These are phyloP conservation scores for Suillus sp. DNA, from an alignment of 768 basidiomycete genomes.

Conservation along the genomic window DNA sequence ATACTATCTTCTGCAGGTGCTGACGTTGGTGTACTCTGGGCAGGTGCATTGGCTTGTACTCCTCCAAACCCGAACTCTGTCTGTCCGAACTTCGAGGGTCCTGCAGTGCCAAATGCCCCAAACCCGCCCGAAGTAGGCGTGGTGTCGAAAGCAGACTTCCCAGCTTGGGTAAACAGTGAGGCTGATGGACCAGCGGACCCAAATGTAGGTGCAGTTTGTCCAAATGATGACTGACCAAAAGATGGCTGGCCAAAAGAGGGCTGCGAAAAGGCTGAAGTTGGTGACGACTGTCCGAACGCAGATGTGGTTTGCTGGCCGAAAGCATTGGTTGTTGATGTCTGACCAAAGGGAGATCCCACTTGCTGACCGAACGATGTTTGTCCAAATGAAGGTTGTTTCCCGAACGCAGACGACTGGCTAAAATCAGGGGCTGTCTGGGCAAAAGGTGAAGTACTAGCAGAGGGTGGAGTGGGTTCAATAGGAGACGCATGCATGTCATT, in stretches of 20 bases:
- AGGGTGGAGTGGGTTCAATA: conserved; percentile 21
- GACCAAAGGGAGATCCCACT: conserved; percentile 38
- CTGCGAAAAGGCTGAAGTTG: conserved; percentile 35
- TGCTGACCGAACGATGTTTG: conserved; percentile 33
- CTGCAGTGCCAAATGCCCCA: conserved; percentile 34
- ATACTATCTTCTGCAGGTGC: conserved; percentile 33
- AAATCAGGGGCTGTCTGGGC: conserved; percentile 31
- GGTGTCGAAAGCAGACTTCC: conserved; percentile 26
- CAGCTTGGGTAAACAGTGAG: conserved; percentile 24
- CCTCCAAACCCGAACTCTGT: conserved; percentile 27
- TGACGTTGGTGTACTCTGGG: not conserved
- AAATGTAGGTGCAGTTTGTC: conserved; percentile 19
- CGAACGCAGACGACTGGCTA: conserved; percentile 35
- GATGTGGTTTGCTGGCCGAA: conserved; percentile 27
- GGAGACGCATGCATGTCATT: conserved; percentile 35
- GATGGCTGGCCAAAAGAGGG: conserved; percentile 28
- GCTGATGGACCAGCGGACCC: conserved; percentile 13
- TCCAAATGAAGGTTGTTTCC: conserved; percentile 18
- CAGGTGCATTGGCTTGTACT: conserved; percentile 13
- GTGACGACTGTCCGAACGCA: conserved; percentile 36
- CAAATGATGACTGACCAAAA: conserved; percentile 38
- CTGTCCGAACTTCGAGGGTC: conserved; percentile 36
- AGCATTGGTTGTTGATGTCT: conserved; percentile 25
- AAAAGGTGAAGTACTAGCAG: conserved; percentile 20
- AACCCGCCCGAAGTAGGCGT: conserved; percentile 30